Conservation (phyloP, 208 protist species). For the Trypanosoma conorhini region DNA sequence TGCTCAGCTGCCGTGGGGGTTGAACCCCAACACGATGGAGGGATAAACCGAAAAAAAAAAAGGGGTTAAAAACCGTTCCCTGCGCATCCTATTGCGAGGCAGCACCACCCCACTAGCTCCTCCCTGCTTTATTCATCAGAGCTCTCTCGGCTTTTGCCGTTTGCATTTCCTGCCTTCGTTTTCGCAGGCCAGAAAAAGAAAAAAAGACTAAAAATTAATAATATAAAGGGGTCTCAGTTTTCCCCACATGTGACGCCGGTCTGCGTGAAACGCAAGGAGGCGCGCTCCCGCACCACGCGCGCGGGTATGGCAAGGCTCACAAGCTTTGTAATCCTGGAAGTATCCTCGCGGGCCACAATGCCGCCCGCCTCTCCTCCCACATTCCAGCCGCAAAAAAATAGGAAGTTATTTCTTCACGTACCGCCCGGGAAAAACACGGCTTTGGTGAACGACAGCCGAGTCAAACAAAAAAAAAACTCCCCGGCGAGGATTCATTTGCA, state of each 20-base stretch:
- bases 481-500: conserved; percentile 51
- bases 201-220: neutral
- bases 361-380: conserved; percentile 67
- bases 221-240: neutral
- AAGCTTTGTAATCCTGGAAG: conserved; percentile 78
- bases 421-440: conserved; percentile 63
- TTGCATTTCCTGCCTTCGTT: neutral
- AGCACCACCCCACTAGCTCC: neutral
- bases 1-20: no score
- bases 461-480: conserved; percentile 55
- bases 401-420: conserved; percentile 77
- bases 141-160: neutral
- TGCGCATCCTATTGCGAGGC: neutral
- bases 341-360: conserved; percentile 78
- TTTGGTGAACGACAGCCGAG: conserved; percentile 69
- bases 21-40: no score
- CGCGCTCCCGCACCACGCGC: conserved; percentile 47
- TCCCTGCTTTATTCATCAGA: neutral
- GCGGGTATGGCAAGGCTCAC: conserved; percentile 58
- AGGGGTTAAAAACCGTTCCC: neutral
- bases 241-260: neutral
- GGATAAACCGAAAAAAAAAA: neutral
- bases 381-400: conserved; percentile 86
- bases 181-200: conserved; percentile 8
- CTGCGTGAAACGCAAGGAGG: neutral